A percentile compares a stretch with the other conserved stretches of the same genome.
Evolutionary conservation across 495 filamentous ascomycete genomes (phyloP).

Genomic region (Entonaema liquescens): DNA sequence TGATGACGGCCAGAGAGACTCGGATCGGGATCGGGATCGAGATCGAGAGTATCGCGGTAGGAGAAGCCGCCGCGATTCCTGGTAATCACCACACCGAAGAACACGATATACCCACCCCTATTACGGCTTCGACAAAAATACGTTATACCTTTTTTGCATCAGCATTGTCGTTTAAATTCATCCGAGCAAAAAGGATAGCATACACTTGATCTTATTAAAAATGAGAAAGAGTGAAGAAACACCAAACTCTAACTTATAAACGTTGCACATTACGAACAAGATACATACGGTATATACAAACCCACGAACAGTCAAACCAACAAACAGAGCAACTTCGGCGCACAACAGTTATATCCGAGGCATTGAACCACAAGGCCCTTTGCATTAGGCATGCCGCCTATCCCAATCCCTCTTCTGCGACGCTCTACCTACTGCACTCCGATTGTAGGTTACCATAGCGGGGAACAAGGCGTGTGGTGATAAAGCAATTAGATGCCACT

Average conservation of each 20-base stretch:
- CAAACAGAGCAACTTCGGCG: background rate
- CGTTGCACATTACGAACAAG: background rate
- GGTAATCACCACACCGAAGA: conserved; percentile 6
- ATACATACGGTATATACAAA: too few species aligned
- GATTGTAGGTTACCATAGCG: background rate
- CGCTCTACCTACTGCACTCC: background rate
- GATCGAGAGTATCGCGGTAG: conserved; percentile 13
- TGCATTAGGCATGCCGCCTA: too few species aligned
- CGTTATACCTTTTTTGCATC: background rate
- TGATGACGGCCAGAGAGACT: conserved; percentile 9
- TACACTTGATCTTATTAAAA: background rate
- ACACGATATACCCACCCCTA: background rate
- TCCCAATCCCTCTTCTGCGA: too few species aligned
- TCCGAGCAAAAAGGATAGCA: background rate
- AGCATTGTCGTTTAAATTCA: too few species aligned
- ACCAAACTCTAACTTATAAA: background rate
- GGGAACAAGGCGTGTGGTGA: background rate
- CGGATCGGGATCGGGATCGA: background rate
- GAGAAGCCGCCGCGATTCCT: conserved; percentile 38
- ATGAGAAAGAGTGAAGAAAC: background rate
- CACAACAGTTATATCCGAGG: too few species aligned
- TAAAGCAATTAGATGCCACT: background rate
- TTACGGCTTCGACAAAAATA: background rate
- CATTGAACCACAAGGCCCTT: too few species aligned
- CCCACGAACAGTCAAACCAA: too few species aligned